Evolutionary conservation across 345 rosid genomes (phyloP).

Genomic region (Stellera chamaejasme): DNA sequence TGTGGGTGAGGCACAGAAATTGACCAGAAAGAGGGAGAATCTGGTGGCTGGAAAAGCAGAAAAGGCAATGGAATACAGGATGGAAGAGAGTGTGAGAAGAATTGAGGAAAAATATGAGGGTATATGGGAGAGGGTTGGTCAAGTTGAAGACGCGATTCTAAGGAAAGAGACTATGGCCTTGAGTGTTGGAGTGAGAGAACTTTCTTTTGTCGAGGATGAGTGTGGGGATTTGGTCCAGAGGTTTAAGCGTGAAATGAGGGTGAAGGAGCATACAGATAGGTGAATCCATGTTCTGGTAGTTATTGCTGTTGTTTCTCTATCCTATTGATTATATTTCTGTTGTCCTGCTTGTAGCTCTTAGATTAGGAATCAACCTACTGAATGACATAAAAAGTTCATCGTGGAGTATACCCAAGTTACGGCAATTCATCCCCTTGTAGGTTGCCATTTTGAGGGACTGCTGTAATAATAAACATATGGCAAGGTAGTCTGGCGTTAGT

Average conservation of each 20-base stretch:
- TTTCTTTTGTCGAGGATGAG: conserved; percentile 72
- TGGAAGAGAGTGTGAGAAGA: conserved; percentile 35
- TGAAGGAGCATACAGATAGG: conserved; percentile 35
- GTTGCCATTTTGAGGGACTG: no score
- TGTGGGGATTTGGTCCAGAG: conserved; percentile 64
- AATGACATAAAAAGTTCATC: not conserved
- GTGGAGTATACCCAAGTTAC: not conserved
- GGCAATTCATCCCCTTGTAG: no score
- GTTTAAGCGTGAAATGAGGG: conserved; percentile 40
- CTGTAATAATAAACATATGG: no score
- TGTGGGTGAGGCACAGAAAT: conserved; percentile 32
- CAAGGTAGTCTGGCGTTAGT: no score
- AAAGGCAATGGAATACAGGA: conserved; percentile 16
- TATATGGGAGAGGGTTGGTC: conserved; percentile 63
- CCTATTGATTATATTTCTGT: no score
- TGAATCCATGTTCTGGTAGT: conserved; percentile 16
- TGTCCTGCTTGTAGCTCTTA: no score
- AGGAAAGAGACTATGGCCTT: conserved; percentile 52
- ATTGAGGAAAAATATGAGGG: conserved; percentile 55
- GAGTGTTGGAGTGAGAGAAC: conserved; percentile 77
- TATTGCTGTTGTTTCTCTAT: no score
- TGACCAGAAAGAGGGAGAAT: conserved; percentile 32
- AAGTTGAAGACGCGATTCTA: conserved; percentile 45
- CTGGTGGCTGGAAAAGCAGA: conserved; percentile 6
- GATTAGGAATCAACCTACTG: no score